phyloP scores from a whole-genome alignment of 352 stramenopile species.

The Pythium vanterpoolii region DNA sequence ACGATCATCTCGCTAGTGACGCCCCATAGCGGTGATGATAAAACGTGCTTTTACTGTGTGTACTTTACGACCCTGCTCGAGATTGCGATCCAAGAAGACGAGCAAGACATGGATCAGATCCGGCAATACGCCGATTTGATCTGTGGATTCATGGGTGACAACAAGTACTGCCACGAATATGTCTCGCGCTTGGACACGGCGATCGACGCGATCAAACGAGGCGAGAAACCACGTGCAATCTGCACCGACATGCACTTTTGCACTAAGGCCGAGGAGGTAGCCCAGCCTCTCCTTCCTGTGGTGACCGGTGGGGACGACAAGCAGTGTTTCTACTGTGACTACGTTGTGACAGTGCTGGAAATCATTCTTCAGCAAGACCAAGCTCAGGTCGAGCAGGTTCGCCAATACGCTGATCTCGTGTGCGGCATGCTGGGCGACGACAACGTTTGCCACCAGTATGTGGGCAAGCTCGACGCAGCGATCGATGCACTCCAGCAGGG shows the following conservation, averaged over 20 bases:
- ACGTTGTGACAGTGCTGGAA: slow-evolving; percentile 53
- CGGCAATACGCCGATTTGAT: slow-evolving; percentile 75
- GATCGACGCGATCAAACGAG: slow-evolving; percentile 55
- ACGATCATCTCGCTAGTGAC: slow-evolving; percentile 1
- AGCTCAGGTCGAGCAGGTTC: slow-evolving; percentile 50
- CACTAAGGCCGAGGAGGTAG: neutral
- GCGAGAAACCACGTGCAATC: slow-evolving; percentile 59
- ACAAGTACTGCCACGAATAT: slow-evolving; percentile 64
- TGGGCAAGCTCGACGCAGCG: slow-evolving; percentile 62
- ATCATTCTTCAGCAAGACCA: slow-evolving; percentile 56
- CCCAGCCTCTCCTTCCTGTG: neutral
- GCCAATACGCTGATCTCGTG: slow-evolving; percentile 69
- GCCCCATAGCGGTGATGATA: slow-evolving; percentile 20
- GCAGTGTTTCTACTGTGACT: slow-evolving; percentile 61
- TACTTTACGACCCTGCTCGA: slow-evolving; percentile 61
- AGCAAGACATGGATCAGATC: slow-evolving; percentile 51
- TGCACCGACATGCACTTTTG: slow-evolving; percentile 56
- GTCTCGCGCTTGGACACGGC: slow-evolving; percentile 59
- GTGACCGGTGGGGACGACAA: slow-evolving; percentile 19
- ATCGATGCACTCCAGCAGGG: slow-evolving; percentile 64
- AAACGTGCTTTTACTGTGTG: slow-evolving; percentile 64
- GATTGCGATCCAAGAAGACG: slow-evolving; percentile 53
- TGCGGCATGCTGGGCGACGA: slow-evolving; percentile 63
- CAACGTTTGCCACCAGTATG: slow-evolving; percentile 63
- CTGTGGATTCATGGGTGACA: slow-evolving; percentile 56